Evolutionary conservation across 1,139 yeast species (phyloP).

Genomic region (Suhomyces panamericanus): DNA sequence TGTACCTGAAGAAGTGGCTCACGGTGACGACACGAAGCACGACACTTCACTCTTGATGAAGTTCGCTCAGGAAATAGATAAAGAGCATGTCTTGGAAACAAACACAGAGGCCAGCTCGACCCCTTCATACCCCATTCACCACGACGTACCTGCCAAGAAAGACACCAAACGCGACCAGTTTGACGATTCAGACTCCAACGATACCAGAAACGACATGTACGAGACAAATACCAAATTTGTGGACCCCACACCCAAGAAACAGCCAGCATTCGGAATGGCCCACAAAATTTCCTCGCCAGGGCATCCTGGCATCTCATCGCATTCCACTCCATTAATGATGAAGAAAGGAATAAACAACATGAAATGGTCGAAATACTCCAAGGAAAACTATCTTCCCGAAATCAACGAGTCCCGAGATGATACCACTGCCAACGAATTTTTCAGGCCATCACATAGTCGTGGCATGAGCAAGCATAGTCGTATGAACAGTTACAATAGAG

Average conservation of each 20-base stretch:
- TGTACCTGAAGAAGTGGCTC: conserved; percentile 2
- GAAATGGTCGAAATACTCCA: conserved; percentile 10
- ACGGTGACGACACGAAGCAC: conserved; percentile 7
- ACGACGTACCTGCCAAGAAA: background rate
- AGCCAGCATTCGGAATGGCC: background rate
- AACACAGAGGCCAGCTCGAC: conserved; percentile 4
- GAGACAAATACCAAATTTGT: conserved; percentile 2
- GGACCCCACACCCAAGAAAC: background rate
- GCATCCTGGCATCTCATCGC: conserved; percentile 24
- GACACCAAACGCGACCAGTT: conserved; percentile 1
- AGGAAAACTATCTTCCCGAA: conserved; percentile 12
- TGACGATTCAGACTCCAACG: conserved; percentile 3
- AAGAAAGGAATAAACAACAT: conserved; percentile 9
- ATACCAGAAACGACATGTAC: conserved; percentile 3
- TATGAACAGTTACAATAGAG: conserved; percentile 11
- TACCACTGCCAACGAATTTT: conserved; percentile 18
- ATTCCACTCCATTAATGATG: conserved; percentile 32
- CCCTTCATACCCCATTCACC: conserved; percentile 1
- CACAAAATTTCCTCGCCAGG: conserved; percentile 2
- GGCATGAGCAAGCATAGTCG: conserved; percentile 10
- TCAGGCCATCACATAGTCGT: conserved; percentile 12
- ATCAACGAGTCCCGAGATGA: conserved; percentile 17
- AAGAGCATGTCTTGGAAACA: conserved; percentile 2
- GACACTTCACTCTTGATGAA: conserved; percentile 21
- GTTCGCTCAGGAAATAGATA: conserved; percentile 23